A percentile compares a stretch with the other conserved stretches of the same genome.
Evolutionary conservation across 345 rosid species (phyloP).

Genomic region (Sisymbrium altissimum): DNA sequence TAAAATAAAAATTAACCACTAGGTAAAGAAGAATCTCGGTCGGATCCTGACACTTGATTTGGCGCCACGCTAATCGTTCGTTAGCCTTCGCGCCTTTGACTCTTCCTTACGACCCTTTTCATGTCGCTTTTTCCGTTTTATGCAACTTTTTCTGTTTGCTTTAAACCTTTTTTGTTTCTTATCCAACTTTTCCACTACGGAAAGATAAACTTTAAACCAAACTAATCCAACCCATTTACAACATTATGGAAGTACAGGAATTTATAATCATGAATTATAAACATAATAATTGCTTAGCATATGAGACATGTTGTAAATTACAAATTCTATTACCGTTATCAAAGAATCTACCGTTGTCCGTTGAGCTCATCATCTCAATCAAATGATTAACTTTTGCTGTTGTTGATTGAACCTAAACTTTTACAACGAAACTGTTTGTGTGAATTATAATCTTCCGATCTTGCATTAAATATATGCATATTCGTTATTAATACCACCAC

Average conservation of each 20-base stretch:
- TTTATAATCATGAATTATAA: constrained; percentile 22
- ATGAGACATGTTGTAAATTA: constrained; percentile 13
- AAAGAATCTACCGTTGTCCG: constrained; percentile 24
- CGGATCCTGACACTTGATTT: constrained; percentile 17
- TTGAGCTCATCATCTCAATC: constrained; percentile 27
- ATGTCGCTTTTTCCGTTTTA: constrained; percentile 8
- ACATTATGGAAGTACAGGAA: constrained; percentile 11
- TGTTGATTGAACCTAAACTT: constrained; percentile 8
- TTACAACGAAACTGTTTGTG: constrained; percentile 8
- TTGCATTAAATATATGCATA: constrained; percentile 8
- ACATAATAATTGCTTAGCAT: constrained; percentile 37
- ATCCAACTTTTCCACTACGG: constrained; percentile 16
- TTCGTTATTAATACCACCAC: neutral
- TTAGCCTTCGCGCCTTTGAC: constrained; percentile 39
- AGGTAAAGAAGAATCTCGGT: constrained; percentile 24
- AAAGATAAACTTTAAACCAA: neutral
- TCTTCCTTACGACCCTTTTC: constrained; percentile 20
- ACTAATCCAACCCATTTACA: constrained; percentile 6
- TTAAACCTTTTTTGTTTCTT: constrained; percentile 2
- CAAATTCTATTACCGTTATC: constrained; percentile 29
- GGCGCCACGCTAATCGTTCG: constrained; percentile 34
- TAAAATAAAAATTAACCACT: too few species aligned
- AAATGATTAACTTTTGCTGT: constrained; percentile 12
- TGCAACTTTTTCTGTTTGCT: neutral
- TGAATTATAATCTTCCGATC: neutral